phyloP scores from a whole-genome alignment of 805 yeast genomes.

The Kuraishia cidri region DNA sequence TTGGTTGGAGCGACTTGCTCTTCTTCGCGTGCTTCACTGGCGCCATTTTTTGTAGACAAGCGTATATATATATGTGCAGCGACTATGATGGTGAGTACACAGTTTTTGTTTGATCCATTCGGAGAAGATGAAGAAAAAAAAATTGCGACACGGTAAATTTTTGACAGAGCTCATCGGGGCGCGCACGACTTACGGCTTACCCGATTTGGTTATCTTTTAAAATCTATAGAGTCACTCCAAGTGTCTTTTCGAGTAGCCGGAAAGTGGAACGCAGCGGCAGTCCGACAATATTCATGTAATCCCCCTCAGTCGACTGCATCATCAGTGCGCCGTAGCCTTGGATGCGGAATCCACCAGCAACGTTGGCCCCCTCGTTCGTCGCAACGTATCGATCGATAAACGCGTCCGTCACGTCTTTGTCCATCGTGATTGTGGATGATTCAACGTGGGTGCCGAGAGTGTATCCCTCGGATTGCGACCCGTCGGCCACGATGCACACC shows the following conservation, averaged over 20 bases:
- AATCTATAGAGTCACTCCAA: neutral
- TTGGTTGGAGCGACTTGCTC: neutral
- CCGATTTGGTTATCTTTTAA: no score
- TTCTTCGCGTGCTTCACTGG: neutral
- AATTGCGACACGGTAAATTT: no score
- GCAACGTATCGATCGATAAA: conserved; percentile 54
- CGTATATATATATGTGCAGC: no score
- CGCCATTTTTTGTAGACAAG: no score
- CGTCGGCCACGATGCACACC: conserved; percentile 19
- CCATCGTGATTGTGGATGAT: conserved; percentile 24
- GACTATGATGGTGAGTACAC: no score
- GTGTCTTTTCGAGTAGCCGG: conserved; percentile 6
- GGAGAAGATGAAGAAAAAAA: no score
- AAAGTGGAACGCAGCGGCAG: conserved; percentile 62
- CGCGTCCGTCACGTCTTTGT: conserved; percentile 37
- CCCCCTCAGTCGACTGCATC: conserved; percentile 63
- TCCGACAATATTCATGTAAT: conserved; percentile 82
- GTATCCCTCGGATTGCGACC: conserved; percentile 7
- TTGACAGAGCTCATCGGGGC: no score
- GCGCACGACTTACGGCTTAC: no score
- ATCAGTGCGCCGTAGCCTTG: conserved; percentile 68
- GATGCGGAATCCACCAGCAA: conserved; percentile 89
- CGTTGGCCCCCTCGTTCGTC: conserved; percentile 66
- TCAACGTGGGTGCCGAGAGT: conserved; percentile 12
- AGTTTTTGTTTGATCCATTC: no score